phyloP scores from a whole-genome alignment of 148 eudicot species.

The Silene latifolia region DNA sequence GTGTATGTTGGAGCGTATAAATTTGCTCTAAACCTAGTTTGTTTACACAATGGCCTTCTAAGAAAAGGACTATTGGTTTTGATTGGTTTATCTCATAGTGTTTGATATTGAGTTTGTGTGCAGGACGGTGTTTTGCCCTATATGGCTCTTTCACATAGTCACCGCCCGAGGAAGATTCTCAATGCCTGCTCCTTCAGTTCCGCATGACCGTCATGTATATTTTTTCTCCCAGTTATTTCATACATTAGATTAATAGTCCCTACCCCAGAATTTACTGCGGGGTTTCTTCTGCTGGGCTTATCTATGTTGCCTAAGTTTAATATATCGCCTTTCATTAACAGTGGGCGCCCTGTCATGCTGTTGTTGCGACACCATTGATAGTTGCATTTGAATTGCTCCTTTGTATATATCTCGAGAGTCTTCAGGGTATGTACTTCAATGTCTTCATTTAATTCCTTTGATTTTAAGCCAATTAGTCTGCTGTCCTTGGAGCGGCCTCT shows the following conservation, averaged over 20 bases:
- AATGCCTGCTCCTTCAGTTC: constrained; percentile 91
- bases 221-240: constrained; percentile 9
- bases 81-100: neutral
- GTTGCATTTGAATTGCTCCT: constrained; percentile 89
- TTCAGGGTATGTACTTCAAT: constrained; percentile 46
- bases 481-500: too few species aligned
- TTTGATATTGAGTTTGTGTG: constrained; percentile 12
- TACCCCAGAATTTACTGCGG: neutral
- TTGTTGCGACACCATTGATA: constrained; percentile 84
- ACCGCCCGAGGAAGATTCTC: constrained; percentile 98
- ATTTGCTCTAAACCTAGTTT: too few species aligned
- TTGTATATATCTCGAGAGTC: constrained; percentile 83
- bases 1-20: too few species aligned
- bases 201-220: constrained; percentile 86
- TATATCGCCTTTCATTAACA: constrained; percentile 25
- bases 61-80: neutral
- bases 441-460: neutral
- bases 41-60: neutral
- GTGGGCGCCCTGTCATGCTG: constrained; percentile 99
- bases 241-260: neutral
- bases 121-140: constrained; percentile 82
- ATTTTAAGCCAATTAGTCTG: neutral
- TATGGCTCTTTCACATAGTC: constrained; percentile 90
- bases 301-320: neutral
- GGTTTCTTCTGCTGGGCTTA: constrained; percentile 2